Conservation (phyloP, 192 early-diverging fungal species). For the Linnemannia schmuckeri region DNA sequence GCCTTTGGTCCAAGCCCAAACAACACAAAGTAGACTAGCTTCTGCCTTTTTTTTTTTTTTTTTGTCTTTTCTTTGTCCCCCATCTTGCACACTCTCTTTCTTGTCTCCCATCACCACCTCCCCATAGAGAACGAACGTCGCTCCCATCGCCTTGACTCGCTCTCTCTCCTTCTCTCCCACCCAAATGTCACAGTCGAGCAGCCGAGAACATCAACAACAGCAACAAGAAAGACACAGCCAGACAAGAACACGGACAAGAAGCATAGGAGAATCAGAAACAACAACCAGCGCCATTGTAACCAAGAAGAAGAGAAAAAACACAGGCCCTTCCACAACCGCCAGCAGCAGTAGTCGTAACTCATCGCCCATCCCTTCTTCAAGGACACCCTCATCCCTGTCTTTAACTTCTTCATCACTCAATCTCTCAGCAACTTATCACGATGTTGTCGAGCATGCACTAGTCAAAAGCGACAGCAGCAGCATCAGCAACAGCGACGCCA, state of each 20-base stretch:
- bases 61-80: too few relatives aligned
- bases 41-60: too few relatives aligned
- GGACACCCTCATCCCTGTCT: not conserved
- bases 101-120: too few relatives aligned
- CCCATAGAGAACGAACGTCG: too few relatives aligned
- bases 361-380: not conserved
- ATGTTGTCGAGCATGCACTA: not conserved
- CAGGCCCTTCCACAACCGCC: not conserved
- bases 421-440: not conserved
- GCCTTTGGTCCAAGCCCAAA: not conserved
- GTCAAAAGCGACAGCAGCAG: not conserved
- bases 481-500: not conserved
- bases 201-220: not conserved
- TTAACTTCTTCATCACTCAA: not conserved
- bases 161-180: not conserved
- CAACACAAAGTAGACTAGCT: not conserved
- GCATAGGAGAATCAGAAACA: not conserved
- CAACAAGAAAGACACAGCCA: not conserved
- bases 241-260: not conserved
- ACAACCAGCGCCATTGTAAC: not conserved
- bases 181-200: conserved; percentile 7
- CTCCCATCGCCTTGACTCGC: too few relatives aligned
- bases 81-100: too few relatives aligned
- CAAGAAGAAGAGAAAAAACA: not conserved
- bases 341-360: not conserved